Evolutionary conservation across 2,329 filamentous ascomycete genomes (phyloP), one percentile per base, ranked within the genome.

Genomic region (Cladosporium halotolerans): DNA sequence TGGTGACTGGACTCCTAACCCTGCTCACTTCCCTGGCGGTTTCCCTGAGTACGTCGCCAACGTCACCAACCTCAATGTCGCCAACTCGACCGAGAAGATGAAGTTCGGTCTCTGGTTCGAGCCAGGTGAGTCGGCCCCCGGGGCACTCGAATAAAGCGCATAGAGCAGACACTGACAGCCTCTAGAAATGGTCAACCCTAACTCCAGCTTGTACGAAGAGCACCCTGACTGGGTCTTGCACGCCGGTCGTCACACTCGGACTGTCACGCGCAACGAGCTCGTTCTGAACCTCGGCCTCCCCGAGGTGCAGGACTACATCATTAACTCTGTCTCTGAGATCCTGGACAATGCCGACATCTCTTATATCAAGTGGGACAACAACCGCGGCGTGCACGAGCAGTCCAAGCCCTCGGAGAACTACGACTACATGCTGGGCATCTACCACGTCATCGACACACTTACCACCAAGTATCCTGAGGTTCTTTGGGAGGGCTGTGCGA

Each of bases 301-400:
- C 0, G 80, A 84, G 55, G 82, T 85, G 0, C 83, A 85, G 57
- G 75, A 84, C 1, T 84, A 77, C 55, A 78, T 85, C 61, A 82
- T 85, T 58, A 65, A 72, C 0, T 73, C 76, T 0, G 71, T 86
- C 3, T 75, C 80, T 2, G 68, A 72, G 3, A 72, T 85, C 6
- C 73, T 85, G 14, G 71, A 77, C 42, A 76, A 71, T 1, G 75
- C 76, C 0, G 70, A 78, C 19, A 78, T 85, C 44, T 68, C 69
- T 9, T 85, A 85, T 56, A 76, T 86, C 56, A 86, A 86, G 59
- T 85, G 82, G 83, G 83, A 85, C 58, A 83, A 84, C 66, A 86
- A 86, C 67, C 72, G 83, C 4, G 82, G 76, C 1, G 81, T 84
- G 42, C 80, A 85, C 61, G 82, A 85, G 65, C 75, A 74, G 43